These are phyloP conservation scores for Trifolium pratense DNA, from an alignment of 306 rosid genomes.

Conservation along the genomic window DNA sequence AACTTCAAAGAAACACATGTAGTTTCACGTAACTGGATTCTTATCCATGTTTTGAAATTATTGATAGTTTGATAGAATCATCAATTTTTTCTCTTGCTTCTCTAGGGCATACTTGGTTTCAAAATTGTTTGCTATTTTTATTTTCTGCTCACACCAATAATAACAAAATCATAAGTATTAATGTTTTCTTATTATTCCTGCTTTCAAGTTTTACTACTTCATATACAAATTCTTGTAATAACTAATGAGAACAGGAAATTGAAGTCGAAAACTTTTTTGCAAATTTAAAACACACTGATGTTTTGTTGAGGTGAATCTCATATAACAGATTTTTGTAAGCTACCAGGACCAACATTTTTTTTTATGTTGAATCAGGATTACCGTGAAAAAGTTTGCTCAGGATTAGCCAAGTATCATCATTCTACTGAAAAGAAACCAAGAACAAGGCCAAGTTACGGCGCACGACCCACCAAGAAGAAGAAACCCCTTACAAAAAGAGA, in stretches of 20 bases:
- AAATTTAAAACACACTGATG: conserved; percentile 3
- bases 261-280: neutral
- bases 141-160: neutral
- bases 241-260: neutral
- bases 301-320: conserved; percentile 2
- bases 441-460: conserved; percentile 53
- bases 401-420: conserved; percentile 68
- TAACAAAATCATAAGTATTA: neutral
- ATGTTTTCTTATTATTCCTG: neutral
- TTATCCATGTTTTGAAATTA: neutral
- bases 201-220: neutral
- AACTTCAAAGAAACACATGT: neutral
- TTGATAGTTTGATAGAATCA: conserved; percentile 30
- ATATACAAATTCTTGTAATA: neutral
- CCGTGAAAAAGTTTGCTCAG: conserved; percentile 78
- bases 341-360: conserved; percentile 26
- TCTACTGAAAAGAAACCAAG: conserved; percentile 63
- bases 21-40: neutral
- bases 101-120: neutral
- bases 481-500: conserved; percentile 52
- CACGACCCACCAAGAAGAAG: conserved; percentile 49
- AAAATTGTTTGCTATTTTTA: neutral
- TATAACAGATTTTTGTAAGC: conserved; percentile 15
- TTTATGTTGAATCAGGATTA: conserved; percentile 59
- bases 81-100: conserved; percentile 1